A percentile compares a stretch with the other conserved stretches of the same genome.
Evolutionary conservation across 2,329 filamentous ascomycete species (phyloP).

Genomic region (Ciborinia camelliae): DNA sequence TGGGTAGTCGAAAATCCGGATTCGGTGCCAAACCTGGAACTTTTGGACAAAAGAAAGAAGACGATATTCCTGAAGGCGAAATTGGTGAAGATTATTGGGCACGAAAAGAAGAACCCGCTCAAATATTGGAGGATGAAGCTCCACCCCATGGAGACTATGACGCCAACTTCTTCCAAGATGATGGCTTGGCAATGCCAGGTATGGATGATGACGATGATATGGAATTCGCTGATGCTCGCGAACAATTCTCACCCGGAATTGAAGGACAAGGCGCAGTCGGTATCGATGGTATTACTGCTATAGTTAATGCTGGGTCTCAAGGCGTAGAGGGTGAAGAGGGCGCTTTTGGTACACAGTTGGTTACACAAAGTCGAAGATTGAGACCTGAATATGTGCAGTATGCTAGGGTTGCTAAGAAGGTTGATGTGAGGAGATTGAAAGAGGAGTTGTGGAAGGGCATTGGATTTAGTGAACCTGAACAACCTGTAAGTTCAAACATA

Average conservation of each 20-base stretch:
- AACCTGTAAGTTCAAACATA: slow-evolving; percentile 43
- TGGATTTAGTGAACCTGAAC: slow-evolving; percentile 50
- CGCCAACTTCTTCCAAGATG: slow-evolving; percentile 95
- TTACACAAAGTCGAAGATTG: slow-evolving; percentile 60
- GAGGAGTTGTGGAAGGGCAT: slow-evolving; percentile 69
- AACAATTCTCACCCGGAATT: slow-evolving; percentile 69
- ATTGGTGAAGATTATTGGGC: slow-evolving; percentile 98
- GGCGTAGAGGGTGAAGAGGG: slow-evolving; percentile 40
- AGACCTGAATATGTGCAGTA: slow-evolving; percentile 69
- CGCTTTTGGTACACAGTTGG: slow-evolving; percentile 62
- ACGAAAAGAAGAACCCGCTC: slow-evolving; percentile 52
- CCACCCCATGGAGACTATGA: slow-evolving; percentile 78
- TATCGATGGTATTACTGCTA: slow-evolving; percentile 48
- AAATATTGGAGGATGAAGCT: slow-evolving; percentile 52
- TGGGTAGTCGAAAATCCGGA: slow-evolving; percentile 62
- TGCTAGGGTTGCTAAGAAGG: slow-evolving; percentile 67
- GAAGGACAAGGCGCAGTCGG: slow-evolving; percentile 44
- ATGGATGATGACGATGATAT: slow-evolving; percentile 61
- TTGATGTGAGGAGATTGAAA: slow-evolving; percentile 65
- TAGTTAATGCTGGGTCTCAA: slow-evolving; percentile 48
- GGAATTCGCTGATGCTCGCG: slow-evolving; percentile 76
- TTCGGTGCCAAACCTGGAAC: slow-evolving; percentile 45
- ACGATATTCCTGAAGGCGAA: slow-evolving; percentile 64
- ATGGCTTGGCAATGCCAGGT: slow-evolving; percentile 65
- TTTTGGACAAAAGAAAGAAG: slow-evolving; percentile 48